Evolutionary conservation across 169 alveolate genomes (phyloP).

Genomic region (Cryptosporidium sp.): DNA sequence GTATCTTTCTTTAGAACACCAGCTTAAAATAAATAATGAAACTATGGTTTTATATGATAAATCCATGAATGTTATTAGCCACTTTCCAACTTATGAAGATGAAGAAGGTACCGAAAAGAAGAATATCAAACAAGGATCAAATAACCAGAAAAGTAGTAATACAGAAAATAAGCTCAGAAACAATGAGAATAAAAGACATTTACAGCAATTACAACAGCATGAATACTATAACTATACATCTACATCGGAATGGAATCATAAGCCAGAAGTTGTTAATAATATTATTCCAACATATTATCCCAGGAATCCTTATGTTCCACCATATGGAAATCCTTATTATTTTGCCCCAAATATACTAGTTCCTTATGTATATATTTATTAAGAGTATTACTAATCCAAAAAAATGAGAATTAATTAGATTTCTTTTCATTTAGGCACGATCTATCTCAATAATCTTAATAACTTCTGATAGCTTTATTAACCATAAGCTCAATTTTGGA

Average conservation of each 20-base stretch:
- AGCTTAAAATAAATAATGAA: conserved; percentile 43
- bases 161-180: conserved; percentile 46
- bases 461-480: conserved; percentile 1
- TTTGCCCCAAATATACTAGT: conserved; percentile 71
- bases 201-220: conserved; percentile 26
- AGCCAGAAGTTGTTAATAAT: conserved; percentile 47
- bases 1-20: conserved; percentile 40
- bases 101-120: not conserved
- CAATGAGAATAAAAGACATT: conserved; percentile 6
- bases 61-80: conserved; percentile 16
- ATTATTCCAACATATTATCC: conserved; percentile 74
- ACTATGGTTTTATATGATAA: conserved; percentile 22
- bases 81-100: conserved; percentile 31
- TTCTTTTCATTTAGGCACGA: not conserved
- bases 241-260: conserved; percentile 65
- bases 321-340: conserved; percentile 75
- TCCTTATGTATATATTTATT: conserved; percentile 66
- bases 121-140: not conserved
- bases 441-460: not conserved
- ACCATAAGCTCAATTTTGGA: conserved; percentile 37
- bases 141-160: not conserved
- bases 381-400: not conserved
- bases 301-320: conserved; percentile 72
- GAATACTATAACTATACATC: conserved; percentile 71
- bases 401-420: not conserved